A percentile compares a stretch with the other conserved stretches of the same genome.
phyloP scores from a whole-genome alignment of 2,329 filamentous ascomycete species.

The Verticillium klebahnii region DNA sequence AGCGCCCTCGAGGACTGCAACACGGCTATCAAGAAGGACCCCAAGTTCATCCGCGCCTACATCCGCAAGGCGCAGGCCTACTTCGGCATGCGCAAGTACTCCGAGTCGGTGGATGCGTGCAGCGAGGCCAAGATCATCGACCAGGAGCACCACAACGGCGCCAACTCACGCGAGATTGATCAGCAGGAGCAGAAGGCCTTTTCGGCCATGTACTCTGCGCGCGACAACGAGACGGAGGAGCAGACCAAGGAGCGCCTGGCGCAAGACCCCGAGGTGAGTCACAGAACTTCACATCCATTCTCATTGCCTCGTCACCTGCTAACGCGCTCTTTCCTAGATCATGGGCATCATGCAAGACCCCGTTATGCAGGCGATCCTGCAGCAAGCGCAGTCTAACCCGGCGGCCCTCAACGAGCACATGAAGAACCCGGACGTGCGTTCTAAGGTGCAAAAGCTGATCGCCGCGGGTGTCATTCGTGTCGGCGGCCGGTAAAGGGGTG shows the following conservation, averaged over 20 bases:
- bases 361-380: constrained; percentile 94
- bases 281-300: not conserved
- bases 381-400: constrained; percentile 92
- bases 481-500: constrained; percentile 47
- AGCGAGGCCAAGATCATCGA: constrained; percentile 76
- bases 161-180: constrained; percentile 88
- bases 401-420: constrained; percentile 94
- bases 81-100: constrained; percentile 98
- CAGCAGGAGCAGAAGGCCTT: constrained; percentile 91
- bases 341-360: constrained; percentile 90
- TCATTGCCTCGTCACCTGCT: constrained; percentile 8
- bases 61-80: constrained; percentile 94
- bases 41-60: constrained; percentile 91
- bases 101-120: constrained; percentile 86
- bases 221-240: constrained; percentile 93
- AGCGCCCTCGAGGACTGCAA: constrained; percentile 91
- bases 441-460: constrained; percentile 92
- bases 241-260: constrained; percentile 89
- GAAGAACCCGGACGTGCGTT: constrained; percentile 79
- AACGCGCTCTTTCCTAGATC: constrained; percentile 48
- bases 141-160: constrained; percentile 59
- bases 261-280: constrained; percentile 80
- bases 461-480: constrained; percentile 88
- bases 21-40: constrained; percentile 82
- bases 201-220: constrained; percentile 80